Percentiles rank a stretch among this genome's conserved stretches.
These are phyloP conservation scores for Ocimum tenuiflorum DNA, from an alignment of 257 asterid genomes.

Conservation along the genomic window DNA sequence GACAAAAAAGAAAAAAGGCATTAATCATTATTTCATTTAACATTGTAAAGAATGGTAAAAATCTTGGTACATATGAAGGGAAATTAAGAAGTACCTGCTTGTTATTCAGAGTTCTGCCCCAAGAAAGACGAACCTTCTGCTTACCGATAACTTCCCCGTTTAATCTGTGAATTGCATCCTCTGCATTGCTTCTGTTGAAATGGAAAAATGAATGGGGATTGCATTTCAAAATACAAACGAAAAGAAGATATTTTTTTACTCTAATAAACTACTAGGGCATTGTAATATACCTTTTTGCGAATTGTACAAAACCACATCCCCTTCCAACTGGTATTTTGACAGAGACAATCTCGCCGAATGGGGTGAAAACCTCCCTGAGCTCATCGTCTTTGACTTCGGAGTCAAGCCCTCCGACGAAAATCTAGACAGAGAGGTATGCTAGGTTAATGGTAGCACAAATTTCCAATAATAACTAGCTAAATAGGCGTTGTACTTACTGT, in stretches of 20 bases:
- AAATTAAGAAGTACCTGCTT: slow-evolving; percentile 33
- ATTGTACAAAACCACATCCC: slow-evolving; percentile 88
- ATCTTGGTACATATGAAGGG: neutral
- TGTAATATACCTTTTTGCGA: slow-evolving; percentile 36
- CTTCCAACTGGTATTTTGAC: slow-evolving; percentile 76
- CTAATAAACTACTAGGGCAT: no score
- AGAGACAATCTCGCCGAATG: slow-evolving; percentile 67
- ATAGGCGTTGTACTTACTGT: slow-evolving; percentile 51
- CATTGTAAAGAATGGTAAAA: neutral
- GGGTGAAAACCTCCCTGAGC: slow-evolving; percentile 49
- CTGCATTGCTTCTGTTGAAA: slow-evolving; percentile 41
- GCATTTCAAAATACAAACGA: neutral
- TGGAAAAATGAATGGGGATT: neutral
- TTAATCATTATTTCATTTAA: neutral
- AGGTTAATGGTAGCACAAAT: neutral
- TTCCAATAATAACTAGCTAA: slow-evolving; percentile 8
- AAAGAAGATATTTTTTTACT: no score
- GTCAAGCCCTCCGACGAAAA: slow-evolving; percentile 53
- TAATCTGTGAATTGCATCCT: slow-evolving; percentile 49
- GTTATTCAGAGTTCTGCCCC: slow-evolving; percentile 50
- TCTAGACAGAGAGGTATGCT: slow-evolving; percentile 17
- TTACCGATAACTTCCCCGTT: slow-evolving; percentile 48
- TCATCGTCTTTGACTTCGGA: slow-evolving; percentile 69
- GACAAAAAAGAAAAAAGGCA: neutral
- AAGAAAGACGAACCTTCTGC: slow-evolving; percentile 61